A percentile compares a stretch with the other conserved stretches of the same genome.
Evolutionary conservation across 768 basidiomycete genomes (phyloP).

Genomic region (Auriculariales sp.): DNA sequence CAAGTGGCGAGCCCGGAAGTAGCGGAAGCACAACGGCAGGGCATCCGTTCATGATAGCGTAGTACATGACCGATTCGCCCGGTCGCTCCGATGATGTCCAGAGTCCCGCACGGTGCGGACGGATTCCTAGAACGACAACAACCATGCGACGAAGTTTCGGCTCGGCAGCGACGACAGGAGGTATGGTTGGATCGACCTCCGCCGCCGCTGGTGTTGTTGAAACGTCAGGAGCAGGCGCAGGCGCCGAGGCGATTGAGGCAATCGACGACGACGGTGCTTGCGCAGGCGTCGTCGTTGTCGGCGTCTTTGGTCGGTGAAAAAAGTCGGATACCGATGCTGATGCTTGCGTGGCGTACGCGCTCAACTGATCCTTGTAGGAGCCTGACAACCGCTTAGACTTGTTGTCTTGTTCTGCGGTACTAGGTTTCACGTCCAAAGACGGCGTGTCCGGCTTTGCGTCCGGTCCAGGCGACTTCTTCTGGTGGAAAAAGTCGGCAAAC

Average conservation of each 20-base stretch:
- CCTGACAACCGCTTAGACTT: too few relatives aligned
- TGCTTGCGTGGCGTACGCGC: neutral
- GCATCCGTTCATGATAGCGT: slow-evolving; percentile 47
- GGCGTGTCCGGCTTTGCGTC: too few relatives aligned
- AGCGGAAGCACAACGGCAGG: slow-evolving; percentile 46
- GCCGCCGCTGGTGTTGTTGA: neutral
- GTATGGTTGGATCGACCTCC: neutral
- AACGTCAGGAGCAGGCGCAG: too few relatives aligned
- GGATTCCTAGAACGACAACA: slow-evolving; percentile 39
- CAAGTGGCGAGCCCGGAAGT: slow-evolving; percentile 41
- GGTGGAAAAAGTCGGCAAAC: neutral
- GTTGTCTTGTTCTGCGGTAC: too few relatives aligned
- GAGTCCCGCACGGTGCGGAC: slow-evolving; percentile 37
- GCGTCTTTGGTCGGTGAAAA: neutral
- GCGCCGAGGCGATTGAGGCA: too few relatives aligned
- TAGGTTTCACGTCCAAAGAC: too few relatives aligned
- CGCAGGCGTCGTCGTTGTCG: neutral
- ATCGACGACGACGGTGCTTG: neutral
- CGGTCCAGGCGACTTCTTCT: neutral
- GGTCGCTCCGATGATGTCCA: slow-evolving; percentile 49
- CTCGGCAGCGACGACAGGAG: neutral
- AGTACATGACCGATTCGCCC: slow-evolving; percentile 47
- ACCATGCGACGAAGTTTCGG: slow-evolving; percentile 35
- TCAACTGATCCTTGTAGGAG: too few relatives aligned
- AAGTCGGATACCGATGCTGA: neutral